Base-by-base conservation (phyloP, 2,329 filamentous ascomycete species). In the Acephala macrosclerotiorum region DNA sequence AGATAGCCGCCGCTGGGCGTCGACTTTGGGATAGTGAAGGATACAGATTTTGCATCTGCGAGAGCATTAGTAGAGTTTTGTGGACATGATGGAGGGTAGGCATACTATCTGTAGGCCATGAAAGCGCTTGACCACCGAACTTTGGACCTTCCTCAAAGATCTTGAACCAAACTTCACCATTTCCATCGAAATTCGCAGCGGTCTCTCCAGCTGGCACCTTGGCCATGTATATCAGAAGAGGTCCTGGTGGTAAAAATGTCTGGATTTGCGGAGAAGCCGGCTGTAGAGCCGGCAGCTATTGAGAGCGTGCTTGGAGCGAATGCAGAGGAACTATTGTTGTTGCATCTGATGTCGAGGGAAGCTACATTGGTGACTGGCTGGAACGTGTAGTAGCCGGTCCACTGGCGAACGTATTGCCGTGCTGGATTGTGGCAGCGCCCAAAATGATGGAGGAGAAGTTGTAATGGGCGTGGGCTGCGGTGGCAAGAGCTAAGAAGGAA, bases 291-390 rank as follows among this genome's bases (percentile, higher is more conserved):
- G n/a, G 73, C 71, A n/a, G 73, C 66, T 25, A 75, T 71, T 6
- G 69, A 65, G 18, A 70, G 57, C 16, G 66, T 75, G 8, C 58
- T 26, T 5, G 68, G 22, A 2, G 70, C 72, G 20, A 69, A 71
- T 3, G 61, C 75, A 5, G 66, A 65, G 12, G 68, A 73, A 26
- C 76, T 79, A 57, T 79, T 72, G 49, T 77, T 76, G 63, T 77
- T 74, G 53, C 80, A 80, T 65, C 79, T 78, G 67, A 80, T 79
- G 64, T 80, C 78, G 64, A 77, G 76, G 25, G 74, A 73, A 11
- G 78, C 73, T 26, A 81, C 76, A 12, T 66, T 68, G 49, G 74
- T 70, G 67, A 71, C 66, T 55, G 70, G 68, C 36, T 65, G 38
- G 64, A 70, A 70, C 16, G 72, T 69, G 38, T 73, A 67, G n/a